Conservation (phyloP, 2,329 filamentous ascomycete genomes). For the Epichloe bromicola region DNA sequence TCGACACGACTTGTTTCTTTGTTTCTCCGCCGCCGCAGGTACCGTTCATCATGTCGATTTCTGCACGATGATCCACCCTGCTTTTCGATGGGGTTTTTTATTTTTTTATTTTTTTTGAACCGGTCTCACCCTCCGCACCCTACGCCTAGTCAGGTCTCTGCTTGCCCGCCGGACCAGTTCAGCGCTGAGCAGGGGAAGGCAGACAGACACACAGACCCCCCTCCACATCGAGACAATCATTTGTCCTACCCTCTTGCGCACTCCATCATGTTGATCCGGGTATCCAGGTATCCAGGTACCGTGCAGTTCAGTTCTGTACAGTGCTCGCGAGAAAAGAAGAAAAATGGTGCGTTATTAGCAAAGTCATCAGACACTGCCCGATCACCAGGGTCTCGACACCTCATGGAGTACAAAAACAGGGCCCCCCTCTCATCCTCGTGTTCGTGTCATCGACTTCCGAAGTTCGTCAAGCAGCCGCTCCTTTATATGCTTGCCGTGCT, state of each 20-base stretch:
- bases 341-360: slow-evolving; percentile 16
- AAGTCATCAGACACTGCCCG: slow-evolving; percentile 10
- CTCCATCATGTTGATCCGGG: slow-evolving; percentile 18
- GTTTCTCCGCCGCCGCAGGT: slow-evolving; percentile 17
- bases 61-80: slow-evolving; percentile 16
- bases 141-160: slow-evolving; percentile 3
- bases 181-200: slow-evolving; percentile 10
- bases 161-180: slow-evolving; percentile 2
- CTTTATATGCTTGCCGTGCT: slow-evolving; percentile 11
- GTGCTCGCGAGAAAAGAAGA: slow-evolving; percentile 14
- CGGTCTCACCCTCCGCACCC: slow-evolving; percentile 12
- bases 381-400: slow-evolving; percentile 14
- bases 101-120: neutral
- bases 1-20: slow-evolving; percentile 7
- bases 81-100: neutral
- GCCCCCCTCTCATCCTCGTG: slow-evolving; percentile 13
- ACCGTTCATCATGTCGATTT: slow-evolving; percentile 16
- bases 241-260: slow-evolving; percentile 15
- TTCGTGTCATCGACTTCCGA: slow-evolving; percentile 11
- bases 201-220: slow-evolving; percentile 22
- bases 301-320: neutral
- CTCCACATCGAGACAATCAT: slow-evolving; percentile 20
- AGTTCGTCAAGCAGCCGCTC: slow-evolving; percentile 7
- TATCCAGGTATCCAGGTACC: slow-evolving; percentile 16
- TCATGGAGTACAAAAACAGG: slow-evolving; percentile 19